Base-by-base conservation (phyloP, 805 yeast species). In the Schwanniomyces vanrijiae region DNA sequence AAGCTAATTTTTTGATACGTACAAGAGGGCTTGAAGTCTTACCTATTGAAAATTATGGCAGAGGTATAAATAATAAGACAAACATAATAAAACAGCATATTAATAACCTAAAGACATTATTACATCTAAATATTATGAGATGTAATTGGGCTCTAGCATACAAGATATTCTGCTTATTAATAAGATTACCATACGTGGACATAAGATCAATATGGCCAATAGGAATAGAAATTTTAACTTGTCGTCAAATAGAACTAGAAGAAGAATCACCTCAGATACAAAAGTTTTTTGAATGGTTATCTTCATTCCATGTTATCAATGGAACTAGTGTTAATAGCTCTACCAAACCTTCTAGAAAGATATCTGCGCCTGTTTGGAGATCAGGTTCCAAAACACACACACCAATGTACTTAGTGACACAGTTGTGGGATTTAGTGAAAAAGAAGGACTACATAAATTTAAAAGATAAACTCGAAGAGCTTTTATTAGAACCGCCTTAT, bases 161-260 rank as follows among this genome's bases (percentile, higher is more conserved):
- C 54, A 72, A 72, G 45, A 64, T 81, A 6, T 81, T 82, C 52
- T 60, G 80, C 8, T 44, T 80, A 1, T 58, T 86, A 19, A 58
- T 82, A 2, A 60, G 85, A 43, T 54, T 78, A 0, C 77, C 77
- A 1, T 60, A 61, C 1, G 71, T 80, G 9, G 88, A 86, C 57
- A 59, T 84, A 5, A 66, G 82, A 45, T 64, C 76, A 3, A 57
- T 84, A 9, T 86, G 91, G 91, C 78, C 86, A 0, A 31, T 84
- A 0, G 90, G 87, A 0, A 61, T 81, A 4, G 84, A 81, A 49
- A 79, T 85, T 4, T 56, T 85, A n/a, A 43, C 47, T 42, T 53
- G 51, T 42, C 48, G 49, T 19, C 18, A 43, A 35, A 42, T 41
- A 33, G 47, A 44, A 21, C 13, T 34, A 21, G 67, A 60, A 11